These are phyloP conservation scores for Ascochyta lentis DNA, from an alignment of 2,329 filamentous ascomycete species.

Conservation along the genomic window DNA sequence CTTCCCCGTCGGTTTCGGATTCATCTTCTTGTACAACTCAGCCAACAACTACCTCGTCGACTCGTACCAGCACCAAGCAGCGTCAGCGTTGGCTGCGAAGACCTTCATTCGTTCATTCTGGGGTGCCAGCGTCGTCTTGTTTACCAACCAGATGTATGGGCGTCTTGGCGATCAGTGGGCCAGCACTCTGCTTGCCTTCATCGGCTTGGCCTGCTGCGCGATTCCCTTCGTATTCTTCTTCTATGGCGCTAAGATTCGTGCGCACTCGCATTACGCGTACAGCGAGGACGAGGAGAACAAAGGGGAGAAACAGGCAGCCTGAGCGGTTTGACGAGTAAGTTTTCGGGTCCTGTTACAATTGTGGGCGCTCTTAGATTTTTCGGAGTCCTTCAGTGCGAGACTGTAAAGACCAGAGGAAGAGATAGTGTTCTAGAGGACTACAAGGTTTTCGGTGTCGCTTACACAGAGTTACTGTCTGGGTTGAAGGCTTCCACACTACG, in stretches of 20 bases:
- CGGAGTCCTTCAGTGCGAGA: no score
- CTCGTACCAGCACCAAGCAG: slow-evolving; percentile 75
- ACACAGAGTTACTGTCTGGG: no score
- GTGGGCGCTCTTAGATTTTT: no score
- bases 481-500: no score
- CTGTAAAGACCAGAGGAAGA: no score
- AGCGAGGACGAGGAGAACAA: slow-evolving; percentile 59
- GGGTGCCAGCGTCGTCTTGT: slow-evolving; percentile 78
- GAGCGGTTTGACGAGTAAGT: not conserved
- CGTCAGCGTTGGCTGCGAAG: slow-evolving; percentile 81
- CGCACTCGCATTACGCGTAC: slow-evolving; percentile 75
- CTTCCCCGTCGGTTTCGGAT: slow-evolving; percentile 72
- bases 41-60: slow-evolving; percentile 63
- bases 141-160: slow-evolving; percentile 76
- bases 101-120: slow-evolving; percentile 81
- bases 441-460: not conserved
- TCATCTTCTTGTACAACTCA: slow-evolving; percentile 84
- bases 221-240: slow-evolving; percentile 86
- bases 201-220: slow-evolving; percentile 77
- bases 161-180: slow-evolving; percentile 79
- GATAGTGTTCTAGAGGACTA: no score
- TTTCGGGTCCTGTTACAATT: no score
- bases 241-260: slow-evolving; percentile 74
- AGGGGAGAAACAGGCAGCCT: slow-evolving; percentile 32
- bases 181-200: slow-evolving; percentile 72